phyloP scores from a whole-genome alignment of 2,329 filamentous ascomycete genomes.

The Sclerotinia sclerotiorum region DNA sequence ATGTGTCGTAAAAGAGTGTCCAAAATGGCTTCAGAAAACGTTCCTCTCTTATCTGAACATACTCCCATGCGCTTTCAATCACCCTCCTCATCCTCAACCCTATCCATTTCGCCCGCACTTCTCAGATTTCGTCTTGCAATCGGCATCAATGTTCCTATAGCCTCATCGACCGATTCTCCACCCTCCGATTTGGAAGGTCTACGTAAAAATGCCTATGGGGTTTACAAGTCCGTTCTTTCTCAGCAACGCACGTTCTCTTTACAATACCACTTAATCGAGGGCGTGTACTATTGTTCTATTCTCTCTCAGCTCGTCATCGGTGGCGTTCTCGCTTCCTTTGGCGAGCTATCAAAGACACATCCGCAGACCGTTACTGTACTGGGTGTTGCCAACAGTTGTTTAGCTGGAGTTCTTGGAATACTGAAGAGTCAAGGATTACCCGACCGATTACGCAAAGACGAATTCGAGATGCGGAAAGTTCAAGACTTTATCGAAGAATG shows the following conservation, averaged over 20 bases:
- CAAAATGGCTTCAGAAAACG: constrained; percentile 9
- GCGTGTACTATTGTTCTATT: constrained; percentile 46
- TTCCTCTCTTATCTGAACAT: constrained; percentile 1
- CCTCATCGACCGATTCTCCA: neutral
- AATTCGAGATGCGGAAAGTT: constrained; percentile 48
- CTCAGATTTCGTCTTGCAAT: constrained; percentile 14
- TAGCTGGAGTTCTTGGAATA: constrained; percentile 61
- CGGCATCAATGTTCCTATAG: constrained; percentile 9
- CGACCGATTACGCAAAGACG: constrained; percentile 48
- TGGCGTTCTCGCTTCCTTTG: constrained; percentile 49
- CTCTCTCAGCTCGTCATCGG: constrained; percentile 50
- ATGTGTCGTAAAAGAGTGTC: neutral
- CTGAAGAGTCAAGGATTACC: constrained; percentile 53
- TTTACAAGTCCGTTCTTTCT: constrained; percentile 46
- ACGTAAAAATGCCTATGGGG: constrained; percentile 25
- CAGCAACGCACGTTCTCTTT: constrained; percentile 39
- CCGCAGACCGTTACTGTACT: constrained; percentile 55
- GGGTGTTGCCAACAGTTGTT: constrained; percentile 61
- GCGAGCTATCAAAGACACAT: constrained; percentile 49
- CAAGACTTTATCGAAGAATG: constrained; percentile 57
- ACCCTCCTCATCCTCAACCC: neutral
- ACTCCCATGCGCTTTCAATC: neutral
- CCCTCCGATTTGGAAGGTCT: constrained; percentile 30
- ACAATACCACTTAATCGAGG: constrained; percentile 43
- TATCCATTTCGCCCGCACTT: neutral